phyloP scores from a whole-genome alignment of 352 stramenopile genomes.

The Thalassiosira ordinaria region DNA sequence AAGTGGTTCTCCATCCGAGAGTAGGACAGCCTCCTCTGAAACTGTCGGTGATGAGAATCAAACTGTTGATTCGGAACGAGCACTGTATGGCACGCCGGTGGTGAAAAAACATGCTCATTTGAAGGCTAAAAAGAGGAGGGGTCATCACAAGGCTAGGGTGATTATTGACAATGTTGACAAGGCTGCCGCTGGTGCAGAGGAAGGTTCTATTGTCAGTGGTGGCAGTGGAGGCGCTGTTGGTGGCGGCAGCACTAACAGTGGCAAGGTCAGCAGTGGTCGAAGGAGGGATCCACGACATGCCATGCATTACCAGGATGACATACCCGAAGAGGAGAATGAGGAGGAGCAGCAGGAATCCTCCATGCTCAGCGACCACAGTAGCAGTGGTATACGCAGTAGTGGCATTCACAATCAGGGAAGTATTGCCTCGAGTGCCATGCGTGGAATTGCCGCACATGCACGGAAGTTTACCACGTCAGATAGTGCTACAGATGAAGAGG shows the following conservation, averaged over 20 bases:
- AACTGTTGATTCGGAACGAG: conserved; percentile 36
- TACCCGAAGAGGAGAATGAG: too few relatives aligned
- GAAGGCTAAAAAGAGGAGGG: background rate
- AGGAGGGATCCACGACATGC: conserved; percentile 19
- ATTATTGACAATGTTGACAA: conserved; percentile 36
- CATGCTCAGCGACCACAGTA: background rate
- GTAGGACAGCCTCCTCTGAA: too few relatives aligned
- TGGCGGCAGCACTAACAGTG: background rate
- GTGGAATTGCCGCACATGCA: conserved; percentile 30
- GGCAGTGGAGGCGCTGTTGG: background rate
- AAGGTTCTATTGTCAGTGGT: background rate
- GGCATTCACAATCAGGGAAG: background rate
- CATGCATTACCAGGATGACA: conserved; percentile 9
- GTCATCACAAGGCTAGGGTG: background rate
- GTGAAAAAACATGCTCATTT: conserved; percentile 26
- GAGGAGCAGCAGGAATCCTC: conserved; percentile 1
- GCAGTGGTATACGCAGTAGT: background rate
- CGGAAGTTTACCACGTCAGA: background rate
- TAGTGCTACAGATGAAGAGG: background rate
- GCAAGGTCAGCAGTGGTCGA: background rate
- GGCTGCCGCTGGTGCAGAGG: background rate
- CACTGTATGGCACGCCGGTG: conserved; percentile 26
- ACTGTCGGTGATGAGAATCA: too few relatives aligned
- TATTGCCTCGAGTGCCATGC: conserved; percentile 5
- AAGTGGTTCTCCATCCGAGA: too few relatives aligned